phyloP scores from a whole-genome alignment of 805 yeast species.

The Starmera amethionina region DNA sequence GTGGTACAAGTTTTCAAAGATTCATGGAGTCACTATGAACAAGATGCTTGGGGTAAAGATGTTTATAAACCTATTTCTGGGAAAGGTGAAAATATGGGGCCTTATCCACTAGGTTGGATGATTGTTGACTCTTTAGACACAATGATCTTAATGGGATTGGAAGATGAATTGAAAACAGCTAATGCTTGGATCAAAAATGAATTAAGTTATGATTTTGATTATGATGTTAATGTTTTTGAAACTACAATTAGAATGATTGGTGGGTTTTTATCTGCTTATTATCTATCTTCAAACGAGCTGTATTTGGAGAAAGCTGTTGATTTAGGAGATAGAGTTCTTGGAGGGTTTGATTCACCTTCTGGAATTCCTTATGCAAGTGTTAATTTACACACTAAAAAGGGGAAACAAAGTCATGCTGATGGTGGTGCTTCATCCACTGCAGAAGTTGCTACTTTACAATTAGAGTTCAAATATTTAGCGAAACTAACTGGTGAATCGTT shows the following conservation, averaged over 20 bases:
- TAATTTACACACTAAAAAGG: constrained; percentile 56
- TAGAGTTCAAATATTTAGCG: constrained; percentile 78
- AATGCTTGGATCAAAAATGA: constrained; percentile 66
- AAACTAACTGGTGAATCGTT: constrained; percentile 67
- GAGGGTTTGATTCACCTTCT: constrained; percentile 53
- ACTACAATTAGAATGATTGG: constrained; percentile 95
- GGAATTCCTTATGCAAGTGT: constrained; percentile 79
- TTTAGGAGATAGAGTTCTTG: constrained; percentile 62
- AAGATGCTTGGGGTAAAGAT: constrained; percentile 80
- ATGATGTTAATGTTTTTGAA: constrained; percentile 76
- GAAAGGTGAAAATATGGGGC: constrained; percentile 64
- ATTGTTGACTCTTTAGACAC: constrained; percentile 85
- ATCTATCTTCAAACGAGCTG: constrained; percentile 56
- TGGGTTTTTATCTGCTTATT: constrained; percentile 78
- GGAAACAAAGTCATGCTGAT: constrained; percentile 51
- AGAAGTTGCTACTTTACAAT: constrained; percentile 78
- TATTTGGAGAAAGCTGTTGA: constrained; percentile 72
- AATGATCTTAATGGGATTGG: constrained; percentile 55
- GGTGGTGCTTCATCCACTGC: constrained; percentile 83
- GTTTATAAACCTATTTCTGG: constrained; percentile 61
- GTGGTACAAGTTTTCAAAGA: constrained; percentile 63
- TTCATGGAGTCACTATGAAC: constrained; percentile 69
- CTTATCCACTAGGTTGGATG: constrained; percentile 84
- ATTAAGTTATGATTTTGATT: constrained; percentile 61
- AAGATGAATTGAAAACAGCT: constrained; percentile 54